These are phyloP conservation scores for Neobulgaria alba DNA, from an alignment of 2,329 filamentous ascomycete genomes.

Conservation along the genomic window DNA sequence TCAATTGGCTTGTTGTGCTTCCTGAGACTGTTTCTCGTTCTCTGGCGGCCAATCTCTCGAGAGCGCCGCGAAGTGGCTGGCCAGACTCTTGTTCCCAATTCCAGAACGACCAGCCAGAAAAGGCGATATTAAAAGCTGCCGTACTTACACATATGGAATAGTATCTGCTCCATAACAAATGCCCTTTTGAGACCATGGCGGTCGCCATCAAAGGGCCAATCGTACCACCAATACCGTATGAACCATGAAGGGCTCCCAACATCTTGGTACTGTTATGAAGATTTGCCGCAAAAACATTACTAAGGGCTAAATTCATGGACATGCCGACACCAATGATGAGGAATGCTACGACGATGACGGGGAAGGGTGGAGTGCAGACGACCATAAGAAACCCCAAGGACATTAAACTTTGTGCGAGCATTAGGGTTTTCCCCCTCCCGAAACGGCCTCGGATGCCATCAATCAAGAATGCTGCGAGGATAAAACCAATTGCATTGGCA, in stretches of 20 bases:
- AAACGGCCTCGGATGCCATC: slow-evolving; percentile 53
- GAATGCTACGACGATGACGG: slow-evolving; percentile 57
- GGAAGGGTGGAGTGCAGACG: slow-evolving; percentile 60
- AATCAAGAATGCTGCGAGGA: slow-evolving; percentile 60
- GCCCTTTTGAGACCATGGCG: slow-evolving; percentile 52
- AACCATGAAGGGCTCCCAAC: slow-evolving; percentile 57
- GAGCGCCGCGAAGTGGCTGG: slow-evolving; percentile 33
- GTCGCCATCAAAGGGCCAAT: slow-evolving; percentile 67
- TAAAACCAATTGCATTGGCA: slow-evolving; percentile 67
- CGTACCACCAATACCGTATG: slow-evolving; percentile 56
- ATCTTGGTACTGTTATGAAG: slow-evolving; percentile 44
- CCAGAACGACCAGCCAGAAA: slow-evolving; percentile 60
- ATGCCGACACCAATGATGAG: slow-evolving; percentile 56
- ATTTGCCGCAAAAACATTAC: slow-evolving; percentile 50
- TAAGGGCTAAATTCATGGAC: slow-evolving; percentile 47
- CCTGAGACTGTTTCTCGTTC: slow-evolving; percentile 8
- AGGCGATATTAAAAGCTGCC: slow-evolving; percentile 44
- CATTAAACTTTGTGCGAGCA: slow-evolving; percentile 48
- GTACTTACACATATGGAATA: slow-evolving; percentile 60
- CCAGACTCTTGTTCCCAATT: slow-evolving; percentile 54
- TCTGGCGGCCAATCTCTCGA: slow-evolving; percentile 32
- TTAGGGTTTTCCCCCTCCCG: slow-evolving; percentile 57
- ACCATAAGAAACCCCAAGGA: slow-evolving; percentile 56
- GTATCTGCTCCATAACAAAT: slow-evolving; percentile 59
- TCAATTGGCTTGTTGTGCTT: slow-evolving; percentile 24